phyloP scores from a whole-genome alignment of 1,284 basidiomycete genomes.

The Cryptococcus amylolentus region DNA sequence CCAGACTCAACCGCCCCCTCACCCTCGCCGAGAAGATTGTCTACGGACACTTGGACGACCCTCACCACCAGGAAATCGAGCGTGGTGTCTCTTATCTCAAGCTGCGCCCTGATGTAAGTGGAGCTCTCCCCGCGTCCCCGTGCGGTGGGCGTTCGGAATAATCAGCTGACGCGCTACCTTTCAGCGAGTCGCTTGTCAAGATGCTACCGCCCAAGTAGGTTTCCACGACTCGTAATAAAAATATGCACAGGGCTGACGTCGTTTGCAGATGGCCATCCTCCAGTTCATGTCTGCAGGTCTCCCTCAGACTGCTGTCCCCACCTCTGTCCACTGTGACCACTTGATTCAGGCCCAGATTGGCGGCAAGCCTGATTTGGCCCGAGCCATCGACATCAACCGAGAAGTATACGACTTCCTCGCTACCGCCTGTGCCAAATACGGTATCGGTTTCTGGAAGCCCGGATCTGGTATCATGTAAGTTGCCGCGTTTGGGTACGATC shows the following conservation, averaged over 20 bases:
- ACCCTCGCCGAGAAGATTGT: conserved; percentile 98
- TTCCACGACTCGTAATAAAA: conserved; percentile 25
- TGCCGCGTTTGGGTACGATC: no score
- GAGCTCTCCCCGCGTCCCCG: conserved; percentile 2
- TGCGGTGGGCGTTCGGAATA: not conserved
- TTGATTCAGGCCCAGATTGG: conserved; percentile 96
- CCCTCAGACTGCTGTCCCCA: conserved; percentile 94
- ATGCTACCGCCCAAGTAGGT: conserved; percentile 82
- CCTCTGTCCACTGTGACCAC: conserved; percentile 98
- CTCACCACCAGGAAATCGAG: conserved; percentile 80
- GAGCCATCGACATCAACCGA: conserved; percentile 92
- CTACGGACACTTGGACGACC: conserved; percentile 96
- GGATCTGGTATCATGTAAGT: conserved; percentile 72
- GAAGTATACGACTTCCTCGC: conserved; percentile 99
- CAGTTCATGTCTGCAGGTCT: conserved; percentile 99
- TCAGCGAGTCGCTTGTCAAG: conserved; percentile 98
- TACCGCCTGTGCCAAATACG: conserved; percentile 95
- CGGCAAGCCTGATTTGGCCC: conserved; percentile 86
- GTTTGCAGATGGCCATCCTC: conserved; percentile 86
- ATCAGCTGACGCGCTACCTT: conserved; percentile 13
- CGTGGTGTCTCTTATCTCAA: conserved; percentile 91
- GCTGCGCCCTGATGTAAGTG: conserved; percentile 85
- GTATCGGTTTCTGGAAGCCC: conserved; percentile 83
- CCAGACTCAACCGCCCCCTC: conserved; percentile 86
- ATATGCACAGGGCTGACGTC: conserved; percentile 14